Percentiles rank a stretch among this genome's conserved stretches.
These are phyloP conservation scores for Lachnellula hyalina DNA, from an alignment of 2,329 filamentous ascomycete genomes.

Conservation along the genomic window DNA sequence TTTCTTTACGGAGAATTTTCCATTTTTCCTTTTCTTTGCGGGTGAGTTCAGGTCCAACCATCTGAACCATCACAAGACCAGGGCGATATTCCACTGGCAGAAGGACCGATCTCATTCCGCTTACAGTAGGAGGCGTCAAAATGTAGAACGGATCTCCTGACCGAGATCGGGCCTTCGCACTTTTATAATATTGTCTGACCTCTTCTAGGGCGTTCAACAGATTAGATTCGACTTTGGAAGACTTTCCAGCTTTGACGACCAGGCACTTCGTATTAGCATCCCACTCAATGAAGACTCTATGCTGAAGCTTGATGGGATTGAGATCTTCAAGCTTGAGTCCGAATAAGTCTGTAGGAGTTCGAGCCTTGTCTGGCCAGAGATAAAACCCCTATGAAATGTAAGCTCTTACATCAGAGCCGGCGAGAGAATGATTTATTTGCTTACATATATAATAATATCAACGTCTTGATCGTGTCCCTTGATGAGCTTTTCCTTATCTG, in stretches of 20 bases:
- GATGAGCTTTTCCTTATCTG: not conserved
- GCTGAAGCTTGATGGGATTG: constrained; percentile 12
- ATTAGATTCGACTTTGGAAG: not conserved
- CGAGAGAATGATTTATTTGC: not conserved
- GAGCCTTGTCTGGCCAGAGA: constrained; percentile 18
- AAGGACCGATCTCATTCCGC: constrained; percentile 9
- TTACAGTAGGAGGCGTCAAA: constrained; percentile 21
- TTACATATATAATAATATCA: not conserved
- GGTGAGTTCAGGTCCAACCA: constrained; percentile 15
- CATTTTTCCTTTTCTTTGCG: constrained; percentile 12
- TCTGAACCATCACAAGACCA: constrained; percentile 7
- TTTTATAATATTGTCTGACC: constrained; percentile 19
- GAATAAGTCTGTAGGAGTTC: constrained; percentile 11
- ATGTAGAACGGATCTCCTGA: constrained; percentile 21
- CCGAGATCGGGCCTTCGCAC: constrained; percentile 16
- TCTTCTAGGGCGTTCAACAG: constrained; percentile 14
- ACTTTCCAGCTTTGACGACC: constrained; percentile 6
- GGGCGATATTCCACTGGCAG: constrained; percentile 3
- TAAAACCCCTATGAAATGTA: constrained; percentile 14
- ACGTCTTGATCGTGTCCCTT: not conserved
- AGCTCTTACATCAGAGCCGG: not conserved
- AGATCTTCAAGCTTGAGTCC: constrained; percentile 19
- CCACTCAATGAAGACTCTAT: constrained; percentile 20
- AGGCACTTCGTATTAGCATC: constrained; percentile 9
- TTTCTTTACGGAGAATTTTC: constrained; percentile 8